A percentile compares a stretch with the other conserved stretches of the same genome.
phyloP scores from a whole-genome alignment of 805 yeast genomes.

The Candida ponderosae region DNA sequence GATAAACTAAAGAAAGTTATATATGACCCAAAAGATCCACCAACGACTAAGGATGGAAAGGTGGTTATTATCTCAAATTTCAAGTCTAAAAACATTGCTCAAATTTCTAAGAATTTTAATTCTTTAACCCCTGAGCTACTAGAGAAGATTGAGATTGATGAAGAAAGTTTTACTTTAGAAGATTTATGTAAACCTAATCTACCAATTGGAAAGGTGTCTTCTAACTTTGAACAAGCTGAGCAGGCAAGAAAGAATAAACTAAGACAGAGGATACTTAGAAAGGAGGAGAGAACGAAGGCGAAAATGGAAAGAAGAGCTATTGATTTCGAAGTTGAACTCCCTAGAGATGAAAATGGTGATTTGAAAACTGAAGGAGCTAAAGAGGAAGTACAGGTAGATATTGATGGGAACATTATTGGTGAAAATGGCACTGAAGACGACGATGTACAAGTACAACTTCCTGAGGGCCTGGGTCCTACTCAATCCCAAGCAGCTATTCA shows the following conservation, averaged over 20 bases:
- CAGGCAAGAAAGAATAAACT: conserved; percentile 37
- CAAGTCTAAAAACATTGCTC: conserved; percentile 27
- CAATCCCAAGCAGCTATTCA: conserved; percentile 27
- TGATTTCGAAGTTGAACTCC: conserved; percentile 3
- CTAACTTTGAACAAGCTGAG: conserved; percentile 46
- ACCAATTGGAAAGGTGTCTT: conserved; percentile 59
- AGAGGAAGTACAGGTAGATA: conserved; percentile 2
- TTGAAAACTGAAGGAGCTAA: background rate
- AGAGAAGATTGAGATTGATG: conserved; percentile 40
- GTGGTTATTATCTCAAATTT: conserved; percentile 10
- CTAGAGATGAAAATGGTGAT: background rate
- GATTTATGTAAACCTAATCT: conserved; percentile 63
- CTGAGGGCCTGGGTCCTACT: conserved; percentile 12
- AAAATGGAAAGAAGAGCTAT: conserved; percentile 17
- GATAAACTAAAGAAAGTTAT: conserved; percentile 2
- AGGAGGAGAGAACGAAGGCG: conserved; percentile 33
- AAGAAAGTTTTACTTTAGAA: conserved; percentile 50
- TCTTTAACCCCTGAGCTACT: conserved; percentile 26
- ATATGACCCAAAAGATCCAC: background rate
- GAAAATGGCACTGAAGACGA: conserved; percentile 18
- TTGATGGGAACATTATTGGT: background rate
- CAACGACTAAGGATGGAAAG: no score
- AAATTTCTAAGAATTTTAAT: conserved; percentile 28
- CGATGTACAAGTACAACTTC: conserved; percentile 17
- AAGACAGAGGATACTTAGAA: conserved; percentile 24